phyloP scores from a whole-genome alignment of 208 protist genomes.

The Acanthamoeba sp. region DNA sequence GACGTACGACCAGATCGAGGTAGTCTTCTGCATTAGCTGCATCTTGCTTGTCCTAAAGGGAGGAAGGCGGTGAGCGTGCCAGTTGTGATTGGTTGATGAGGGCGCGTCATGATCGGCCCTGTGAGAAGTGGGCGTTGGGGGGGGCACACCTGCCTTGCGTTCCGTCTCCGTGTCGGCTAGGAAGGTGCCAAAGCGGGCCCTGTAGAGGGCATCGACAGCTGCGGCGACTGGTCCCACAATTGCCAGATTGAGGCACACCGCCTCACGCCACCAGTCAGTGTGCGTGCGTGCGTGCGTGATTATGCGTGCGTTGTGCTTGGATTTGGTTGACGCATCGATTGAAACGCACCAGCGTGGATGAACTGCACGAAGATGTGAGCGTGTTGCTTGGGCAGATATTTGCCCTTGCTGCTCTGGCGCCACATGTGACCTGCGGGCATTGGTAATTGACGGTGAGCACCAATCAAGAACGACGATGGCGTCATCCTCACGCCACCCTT shows the following conservation, averaged over 20 bases:
- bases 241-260: slow-evolving; percentile 38
- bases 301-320: background rate
- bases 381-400: slow-evolving; percentile 38
- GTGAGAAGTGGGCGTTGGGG: no score
- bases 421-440: background rate
- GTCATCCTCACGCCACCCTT: no score
- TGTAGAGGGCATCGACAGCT: slow-evolving; percentile 54
- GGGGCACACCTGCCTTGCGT: background rate
- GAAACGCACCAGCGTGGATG: background rate
- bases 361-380: slow-evolving; percentile 38
- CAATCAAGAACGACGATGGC: no score
- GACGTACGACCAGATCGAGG: slow-evolving; percentile 54
- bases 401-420: slow-evolving; percentile 44
- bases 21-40: slow-evolving; percentile 61
- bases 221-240: slow-evolving; percentile 68
- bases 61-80: no score
- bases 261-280: background rate
- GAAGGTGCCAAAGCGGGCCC: slow-evolving; percentile 66
- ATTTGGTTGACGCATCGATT: no score
- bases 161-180: slow-evolving; percentile 66
- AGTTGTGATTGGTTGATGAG: no score
- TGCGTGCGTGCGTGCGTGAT: background rate
- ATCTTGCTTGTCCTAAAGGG: slow-evolving; percentile 2
- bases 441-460: no score
- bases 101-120: no score